Evolutionary conservation across 208 protist species (phyloP).

Genomic region (Leishmania tarentolae): DNA sequence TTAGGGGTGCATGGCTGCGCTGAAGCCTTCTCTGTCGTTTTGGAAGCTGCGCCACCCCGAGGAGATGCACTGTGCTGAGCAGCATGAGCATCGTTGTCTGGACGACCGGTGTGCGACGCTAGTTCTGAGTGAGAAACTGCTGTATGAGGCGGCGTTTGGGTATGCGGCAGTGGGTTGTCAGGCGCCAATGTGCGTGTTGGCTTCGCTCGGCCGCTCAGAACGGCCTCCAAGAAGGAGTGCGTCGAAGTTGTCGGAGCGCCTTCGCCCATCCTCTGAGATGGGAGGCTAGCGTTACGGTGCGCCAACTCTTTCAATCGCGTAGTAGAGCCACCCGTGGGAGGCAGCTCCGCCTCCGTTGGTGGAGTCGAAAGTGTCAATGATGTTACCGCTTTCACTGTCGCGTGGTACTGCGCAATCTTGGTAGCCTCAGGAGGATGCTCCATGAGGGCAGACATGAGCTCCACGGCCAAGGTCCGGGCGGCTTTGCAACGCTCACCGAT

Average conservation of each 20-base stretch:
- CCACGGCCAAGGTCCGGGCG: slow-evolving; percentile 45
- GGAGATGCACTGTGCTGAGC: neutral
- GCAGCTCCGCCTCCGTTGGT: neutral
- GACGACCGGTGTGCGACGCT: neutral
- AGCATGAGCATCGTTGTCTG: neutral
- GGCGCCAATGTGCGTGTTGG: neutral
- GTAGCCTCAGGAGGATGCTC: slow-evolving; percentile 35
- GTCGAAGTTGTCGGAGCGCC: neutral
- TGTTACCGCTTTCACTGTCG: neutral
- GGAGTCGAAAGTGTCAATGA: slow-evolving; percentile 1
- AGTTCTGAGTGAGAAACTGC: neutral
- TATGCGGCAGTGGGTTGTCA: neutral
- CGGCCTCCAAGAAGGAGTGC: slow-evolving; percentile 24
- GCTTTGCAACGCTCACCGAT: slow-evolving; percentile 37
- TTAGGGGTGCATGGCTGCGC: neutral
- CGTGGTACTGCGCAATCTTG: slow-evolving; percentile 28
- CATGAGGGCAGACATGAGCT: slow-evolving; percentile 61
- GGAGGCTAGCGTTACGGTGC: neutral
- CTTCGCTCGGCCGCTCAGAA: slow-evolving; percentile 15
- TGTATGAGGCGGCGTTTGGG: neutral
- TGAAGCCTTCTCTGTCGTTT: neutral
- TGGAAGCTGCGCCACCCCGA: neutral
- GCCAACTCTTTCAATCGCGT: neutral
- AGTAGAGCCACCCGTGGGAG: neutral
- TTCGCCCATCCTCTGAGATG: neutral